phyloP scores from a whole-genome alignment of 2,329 filamentous ascomycete genomes.

The Aspergillus costaricaensis region DNA sequence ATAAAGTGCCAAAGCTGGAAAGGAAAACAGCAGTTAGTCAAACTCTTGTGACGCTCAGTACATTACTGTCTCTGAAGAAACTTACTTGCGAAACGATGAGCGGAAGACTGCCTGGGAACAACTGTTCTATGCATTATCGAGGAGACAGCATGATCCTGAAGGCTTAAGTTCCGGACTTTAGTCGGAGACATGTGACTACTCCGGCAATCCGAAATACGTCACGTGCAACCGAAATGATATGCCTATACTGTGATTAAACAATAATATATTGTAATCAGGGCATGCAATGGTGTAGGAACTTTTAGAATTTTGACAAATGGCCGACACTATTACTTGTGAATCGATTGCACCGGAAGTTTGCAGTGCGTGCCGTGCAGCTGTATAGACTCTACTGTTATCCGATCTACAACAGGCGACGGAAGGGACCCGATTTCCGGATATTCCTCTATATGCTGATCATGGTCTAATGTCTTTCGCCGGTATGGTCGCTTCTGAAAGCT shows the following conservation, averaged over 20 bases:
- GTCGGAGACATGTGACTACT: conserved; percentile 2
- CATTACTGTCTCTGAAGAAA: not conserved
- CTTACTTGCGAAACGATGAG: conserved; percentile 50
- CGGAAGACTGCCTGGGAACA: conserved; percentile 37
- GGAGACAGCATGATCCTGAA: not conserved
- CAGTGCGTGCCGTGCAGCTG: not conserved
- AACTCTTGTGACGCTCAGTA: too few species aligned
- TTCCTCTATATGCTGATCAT: not conserved
- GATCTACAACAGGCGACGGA: not conserved
- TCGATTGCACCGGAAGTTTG: not conserved
- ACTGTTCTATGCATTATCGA: conserved; percentile 41
- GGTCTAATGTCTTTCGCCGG: not conserved
- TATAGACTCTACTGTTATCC: not conserved
- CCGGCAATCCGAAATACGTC: not conserved
- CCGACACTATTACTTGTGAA: not conserved
- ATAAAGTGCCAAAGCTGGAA: conserved; percentile 47
- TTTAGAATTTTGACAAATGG: too few species aligned
- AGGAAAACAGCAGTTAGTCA: not conserved
- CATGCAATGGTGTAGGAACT: too few species aligned
- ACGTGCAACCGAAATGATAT: not conserved
- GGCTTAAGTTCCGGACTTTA: not conserved
- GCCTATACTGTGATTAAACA: too few species aligned
- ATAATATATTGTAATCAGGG: not conserved
- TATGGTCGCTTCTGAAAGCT: not conserved
- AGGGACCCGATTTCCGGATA: not conserved